Conservation (phyloP, 768 basidiomycete genomes). For the Phaffia australis region DNA sequence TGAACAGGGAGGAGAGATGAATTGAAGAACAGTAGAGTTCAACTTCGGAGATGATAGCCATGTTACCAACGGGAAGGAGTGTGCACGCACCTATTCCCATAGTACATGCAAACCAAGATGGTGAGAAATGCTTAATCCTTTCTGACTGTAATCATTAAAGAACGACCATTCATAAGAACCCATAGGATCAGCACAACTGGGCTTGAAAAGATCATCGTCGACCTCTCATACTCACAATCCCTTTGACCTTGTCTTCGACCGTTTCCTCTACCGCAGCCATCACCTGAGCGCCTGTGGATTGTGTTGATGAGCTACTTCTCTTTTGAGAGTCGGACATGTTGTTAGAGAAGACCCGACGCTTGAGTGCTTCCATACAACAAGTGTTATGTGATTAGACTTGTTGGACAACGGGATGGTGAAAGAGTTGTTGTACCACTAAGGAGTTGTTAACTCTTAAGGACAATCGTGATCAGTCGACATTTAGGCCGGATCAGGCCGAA, state of each 20-base stretch:
- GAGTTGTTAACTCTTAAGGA: too few species aligned
- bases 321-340: too few species aligned
- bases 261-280: neutral
- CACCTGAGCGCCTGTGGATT: too few species aligned
- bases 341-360: too few species aligned
- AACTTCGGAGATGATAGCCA: neutral
- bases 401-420: too few species aligned
- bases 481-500: too few species aligned
- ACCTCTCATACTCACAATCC: constrained; percentile 3
- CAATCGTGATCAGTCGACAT: too few species aligned
- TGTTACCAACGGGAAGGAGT: constrained; percentile 7
- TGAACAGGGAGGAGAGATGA: neutral
- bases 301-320: too few species aligned
- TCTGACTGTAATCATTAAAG: constrained; percentile 3
- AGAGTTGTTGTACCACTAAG: too few species aligned
- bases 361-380: too few species aligned
- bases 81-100: constrained; percentile 11
- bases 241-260: constrained; percentile 17
- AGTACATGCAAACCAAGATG: constrained; percentile 2
- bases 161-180: neutral
- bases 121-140: constrained; percentile 21
- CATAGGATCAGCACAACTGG: neutral
- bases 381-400: too few species aligned
- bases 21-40: neutral
- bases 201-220: neutral